phyloP scores from a whole-genome alignment of 2,329 filamentous ascomycete genomes.

The Phyllosticta paracitricarpa region DNA sequence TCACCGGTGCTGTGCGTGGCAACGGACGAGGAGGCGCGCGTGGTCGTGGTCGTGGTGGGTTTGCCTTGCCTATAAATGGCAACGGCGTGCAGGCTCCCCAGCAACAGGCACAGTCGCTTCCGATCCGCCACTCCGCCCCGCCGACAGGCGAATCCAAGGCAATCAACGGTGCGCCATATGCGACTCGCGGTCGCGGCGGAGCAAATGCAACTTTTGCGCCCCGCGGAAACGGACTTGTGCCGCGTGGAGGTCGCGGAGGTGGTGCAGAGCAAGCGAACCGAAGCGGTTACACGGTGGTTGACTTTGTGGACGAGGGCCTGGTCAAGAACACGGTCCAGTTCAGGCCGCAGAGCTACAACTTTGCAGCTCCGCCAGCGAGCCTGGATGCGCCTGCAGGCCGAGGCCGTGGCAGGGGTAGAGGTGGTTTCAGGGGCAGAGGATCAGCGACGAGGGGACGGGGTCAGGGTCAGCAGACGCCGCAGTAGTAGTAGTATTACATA shows the following conservation, averaged over 20 bases:
- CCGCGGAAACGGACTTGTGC: conserved; percentile 26
- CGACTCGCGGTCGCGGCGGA: conserved; percentile 26
- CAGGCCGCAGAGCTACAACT: conserved; percentile 37
- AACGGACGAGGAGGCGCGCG: conserved; percentile 25
- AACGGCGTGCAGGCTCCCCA: conserved; percentile 15
- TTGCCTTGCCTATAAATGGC: conserved; percentile 21
- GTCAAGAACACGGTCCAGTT: conserved; percentile 47
- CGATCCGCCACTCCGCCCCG: conserved; percentile 29
- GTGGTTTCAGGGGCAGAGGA: conserved; percentile 5
- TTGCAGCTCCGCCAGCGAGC: conserved; percentile 26
- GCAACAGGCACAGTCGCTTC: conserved; percentile 23
- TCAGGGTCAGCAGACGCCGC: background rate
- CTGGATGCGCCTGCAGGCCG: conserved; percentile 21
- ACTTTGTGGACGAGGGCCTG: conserved; percentile 46
- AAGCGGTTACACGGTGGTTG: conserved; percentile 35
- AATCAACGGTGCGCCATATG: background rate
- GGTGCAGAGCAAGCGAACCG: conserved; percentile 21
- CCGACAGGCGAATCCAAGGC: conserved; percentile 1
- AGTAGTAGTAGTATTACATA: background rate
- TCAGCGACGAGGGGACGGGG: conserved; percentile 2
- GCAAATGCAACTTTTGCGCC: conserved; percentile 17
- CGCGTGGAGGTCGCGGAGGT: conserved; percentile 30
- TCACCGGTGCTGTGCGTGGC: conserved; percentile 46
- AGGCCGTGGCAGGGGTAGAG: conserved; percentile 23
- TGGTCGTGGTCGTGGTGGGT: conserved; percentile 31